Conservation (phyloP, 2,329 filamentous ascomycete species). For the Phaeosphaeria sp. region DNA sequence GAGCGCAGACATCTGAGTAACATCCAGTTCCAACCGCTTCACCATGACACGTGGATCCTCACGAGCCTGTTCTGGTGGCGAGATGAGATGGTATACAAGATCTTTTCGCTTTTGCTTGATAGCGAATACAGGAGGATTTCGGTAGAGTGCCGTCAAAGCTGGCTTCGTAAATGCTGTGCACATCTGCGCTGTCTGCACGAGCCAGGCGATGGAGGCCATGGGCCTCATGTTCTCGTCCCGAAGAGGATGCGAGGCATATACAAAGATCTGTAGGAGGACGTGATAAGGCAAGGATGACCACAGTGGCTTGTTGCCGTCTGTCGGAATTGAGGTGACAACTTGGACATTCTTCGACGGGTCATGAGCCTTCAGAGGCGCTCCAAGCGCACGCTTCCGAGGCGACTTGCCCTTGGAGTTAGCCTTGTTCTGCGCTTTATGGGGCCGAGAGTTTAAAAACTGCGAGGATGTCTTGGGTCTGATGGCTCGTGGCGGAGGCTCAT, state of each 20-base stretch:
- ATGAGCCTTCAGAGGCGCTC: constrained; percentile 37
- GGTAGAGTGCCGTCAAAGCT: constrained; percentile 75
- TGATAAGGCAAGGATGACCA: constrained; percentile 65
- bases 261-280: constrained; percentile 73
- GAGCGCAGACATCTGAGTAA: constrained; percentile 62
- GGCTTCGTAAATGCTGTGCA: constrained; percentile 73
- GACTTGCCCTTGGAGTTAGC: constrained; percentile 9
- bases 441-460: constrained; percentile 14
- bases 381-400: constrained; percentile 24
- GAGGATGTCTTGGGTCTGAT: constrained; percentile 11
- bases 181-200: constrained; percentile 66
- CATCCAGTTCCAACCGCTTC: constrained; percentile 72
- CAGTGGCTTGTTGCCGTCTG: constrained; percentile 33
- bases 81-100: constrained; percentile 62
- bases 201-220: constrained; percentile 62
- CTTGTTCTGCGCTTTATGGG: constrained; percentile 1
- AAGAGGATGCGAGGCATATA: constrained; percentile 68
- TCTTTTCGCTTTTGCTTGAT: constrained; percentile 53
- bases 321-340: constrained; percentile 22
- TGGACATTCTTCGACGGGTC: constrained; percentile 4
- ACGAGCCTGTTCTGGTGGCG: constrained; percentile 44
- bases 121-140: constrained; percentile 68
- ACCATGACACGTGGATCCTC: constrained; percentile 75
- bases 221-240: constrained; percentile 55
- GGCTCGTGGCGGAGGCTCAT: constrained; percentile 19